Base-by-base conservation (phyloP, 768 basidiomycete species). In the Pulveroboletus ravenelii region DNA sequence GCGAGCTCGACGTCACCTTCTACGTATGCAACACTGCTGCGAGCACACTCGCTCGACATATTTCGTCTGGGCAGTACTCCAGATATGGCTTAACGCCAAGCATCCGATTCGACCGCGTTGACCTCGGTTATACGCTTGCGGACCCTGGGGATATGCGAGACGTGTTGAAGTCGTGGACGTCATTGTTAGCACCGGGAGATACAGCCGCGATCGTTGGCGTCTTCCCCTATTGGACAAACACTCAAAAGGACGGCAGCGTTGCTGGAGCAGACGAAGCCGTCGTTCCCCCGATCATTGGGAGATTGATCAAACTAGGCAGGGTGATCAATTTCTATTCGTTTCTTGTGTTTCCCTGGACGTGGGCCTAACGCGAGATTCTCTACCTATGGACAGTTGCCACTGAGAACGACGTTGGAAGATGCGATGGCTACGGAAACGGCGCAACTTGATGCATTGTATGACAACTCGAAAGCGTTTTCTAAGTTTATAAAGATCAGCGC, bases 21-120 rank as follows among this genome's bases (percentile, higher is more conserved):
- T 53, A 54, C 17, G 42, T 76, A 3, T 63, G 60, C 31, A 52
- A 56, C 48, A 69, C 69, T 41, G 67, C 76, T 47, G 62, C 75
- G 3, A 59, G 64, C 18, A 54, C 67, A 9, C 70, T 80, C 41
- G 69, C 74, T 3, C 70, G 61, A 50, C 70, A 71, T 0, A 70
- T 79, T 27, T 43, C 38, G 2, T 32, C 52, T 0, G 62, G 64
- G 27, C 10, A 39, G 1, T 57, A 65, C 20, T 38, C 59, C 5
- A 31, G 20, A n/a, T 56, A 54, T 10, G 62, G 65, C 20, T 45
- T 72, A 10, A 61, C 67, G 5, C 41, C 62, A 1, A 56, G 63
- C 3, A 51, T 58, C 8, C 55, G 57, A 18, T 79, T 78, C 48
- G 71, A 78, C 56, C 70, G 78, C 3, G 68, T 79, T 41, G 66